A percentile compares a stretch with the other conserved stretches of the same genome.
These are phyloP conservation scores for Aspergillus vadensis DNA, from an alignment of 2,329 filamentous ascomycete genomes.

Conservation along the genomic window DNA sequence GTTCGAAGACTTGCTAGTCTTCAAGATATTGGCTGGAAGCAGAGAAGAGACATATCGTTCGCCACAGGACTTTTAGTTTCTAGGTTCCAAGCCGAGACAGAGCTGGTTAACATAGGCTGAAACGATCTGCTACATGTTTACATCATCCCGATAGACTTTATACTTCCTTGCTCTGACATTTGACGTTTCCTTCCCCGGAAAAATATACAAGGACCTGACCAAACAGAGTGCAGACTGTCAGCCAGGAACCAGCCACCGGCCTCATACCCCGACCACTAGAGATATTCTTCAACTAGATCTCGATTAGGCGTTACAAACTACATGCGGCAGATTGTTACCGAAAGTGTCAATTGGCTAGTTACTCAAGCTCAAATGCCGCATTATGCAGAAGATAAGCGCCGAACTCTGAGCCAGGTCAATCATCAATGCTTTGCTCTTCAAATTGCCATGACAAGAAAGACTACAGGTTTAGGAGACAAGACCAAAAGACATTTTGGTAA, in stretches of 20 bases:
- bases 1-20: too few relatives aligned
- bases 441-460: not conserved
- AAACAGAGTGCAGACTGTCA: not conserved
- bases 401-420: too few relatives aligned
- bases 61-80: too few relatives aligned
- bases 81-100: too few relatives aligned
- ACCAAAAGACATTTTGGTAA: not conserved
- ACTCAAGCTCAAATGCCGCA: too few relatives aligned
- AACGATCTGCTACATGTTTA: not conserved
- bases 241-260: not conserved
- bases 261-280: not conserved
- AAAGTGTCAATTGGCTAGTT: too few relatives aligned
- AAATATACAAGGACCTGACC: not conserved
- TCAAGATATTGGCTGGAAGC: too few relatives aligned
- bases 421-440: not conserved
- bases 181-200: not conserved
- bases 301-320: too few relatives aligned
- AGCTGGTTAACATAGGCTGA: not conserved
- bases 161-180: not conserved
- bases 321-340: too few relatives aligned
- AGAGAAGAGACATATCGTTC: too few relatives aligned
- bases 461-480: not conserved
- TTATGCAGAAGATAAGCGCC: too few relatives aligned
- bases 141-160: not conserved
- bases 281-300: not conserved